Evolutionary conservation across 2,329 filamentous ascomycete species (phyloP).

Genomic region (Ophiostoma perfectum): DNA sequence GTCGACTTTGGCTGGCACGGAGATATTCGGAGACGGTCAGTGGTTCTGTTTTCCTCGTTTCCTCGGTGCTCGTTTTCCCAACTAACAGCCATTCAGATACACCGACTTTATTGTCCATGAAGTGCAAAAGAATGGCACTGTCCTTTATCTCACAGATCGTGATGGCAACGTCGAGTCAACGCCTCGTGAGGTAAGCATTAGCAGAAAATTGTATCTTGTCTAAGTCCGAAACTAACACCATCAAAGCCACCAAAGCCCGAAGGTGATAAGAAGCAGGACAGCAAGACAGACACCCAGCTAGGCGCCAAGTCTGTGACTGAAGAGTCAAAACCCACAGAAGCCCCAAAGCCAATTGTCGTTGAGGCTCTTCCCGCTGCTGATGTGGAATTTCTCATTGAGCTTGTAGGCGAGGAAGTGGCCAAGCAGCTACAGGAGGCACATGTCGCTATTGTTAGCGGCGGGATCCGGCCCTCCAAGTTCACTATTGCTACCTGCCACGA

Average conservation of each 20-base stretch:
- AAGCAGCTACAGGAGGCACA: slow-evolving; percentile 41
- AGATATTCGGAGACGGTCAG: slow-evolving; percentile 42
- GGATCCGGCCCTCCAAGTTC: slow-evolving; percentile 31
- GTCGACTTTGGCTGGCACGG: slow-evolving; percentile 41
- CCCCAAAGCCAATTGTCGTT: slow-evolving; percentile 10
- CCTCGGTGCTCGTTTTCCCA: not conserved
- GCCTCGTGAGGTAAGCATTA: not conserved
- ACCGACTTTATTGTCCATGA: slow-evolving; percentile 93
- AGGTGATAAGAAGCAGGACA: not conserved
- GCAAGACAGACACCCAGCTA: not conserved
- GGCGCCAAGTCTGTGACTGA: not conserved
- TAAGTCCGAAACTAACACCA: not conserved
- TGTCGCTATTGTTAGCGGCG: slow-evolving; percentile 33
- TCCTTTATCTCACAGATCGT: slow-evolving; percentile 59
- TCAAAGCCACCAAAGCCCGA: not conserved
- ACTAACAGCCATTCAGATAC: slow-evolving; percentile 49
- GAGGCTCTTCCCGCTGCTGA: slow-evolving; percentile 34
- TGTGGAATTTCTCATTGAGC: slow-evolving; percentile 35
- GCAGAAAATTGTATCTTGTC: not conserved
- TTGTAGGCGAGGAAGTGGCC: slow-evolving; percentile 39
- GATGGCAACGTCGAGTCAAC: slow-evolving; percentile 12
- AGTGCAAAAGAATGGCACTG: slow-evolving; percentile 67
- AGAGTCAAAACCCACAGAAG: not conserved
- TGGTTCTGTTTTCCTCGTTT: not conserved
- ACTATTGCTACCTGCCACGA: slow-evolving; percentile 42